phyloP scores from a whole-genome alignment of 495 filamentous ascomycete genomes.

The Hyphodiscus hymeniophilus region DNA sequence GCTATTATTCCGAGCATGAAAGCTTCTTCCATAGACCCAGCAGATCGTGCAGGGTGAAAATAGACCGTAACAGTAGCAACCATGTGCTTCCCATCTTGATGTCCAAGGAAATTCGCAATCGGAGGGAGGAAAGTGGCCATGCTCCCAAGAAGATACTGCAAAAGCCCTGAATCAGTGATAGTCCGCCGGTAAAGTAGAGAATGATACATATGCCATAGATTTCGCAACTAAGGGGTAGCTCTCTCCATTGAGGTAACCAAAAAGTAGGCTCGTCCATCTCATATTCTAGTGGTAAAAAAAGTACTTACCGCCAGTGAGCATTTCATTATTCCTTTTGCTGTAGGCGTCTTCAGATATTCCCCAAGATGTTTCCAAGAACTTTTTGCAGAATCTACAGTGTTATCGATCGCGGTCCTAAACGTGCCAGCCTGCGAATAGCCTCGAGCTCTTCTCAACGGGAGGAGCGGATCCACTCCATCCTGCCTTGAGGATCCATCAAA shows the following conservation, averaged over 20 bases:
- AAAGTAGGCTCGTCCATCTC: too few relatives aligned
- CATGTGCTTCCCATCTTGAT: slow-evolving; percentile 92
- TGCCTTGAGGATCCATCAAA: slow-evolving; percentile 23
- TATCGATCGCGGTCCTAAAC: slow-evolving; percentile 24
- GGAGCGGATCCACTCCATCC: slow-evolving; percentile 1
- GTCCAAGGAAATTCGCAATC: slow-evolving; percentile 64
- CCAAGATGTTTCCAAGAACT: slow-evolving; percentile 24
- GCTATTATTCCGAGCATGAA: slow-evolving; percentile 74
- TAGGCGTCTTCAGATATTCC: slow-evolving; percentile 38
- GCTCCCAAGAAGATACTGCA: slow-evolving; percentile 69
- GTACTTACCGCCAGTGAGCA: slow-evolving; percentile 72
- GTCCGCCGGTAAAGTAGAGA: too few relatives aligned
- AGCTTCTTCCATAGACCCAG: slow-evolving; percentile 87
- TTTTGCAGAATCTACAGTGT: slow-evolving; percentile 17
- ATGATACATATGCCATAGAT: too few relatives aligned
- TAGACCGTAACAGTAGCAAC: slow-evolving; percentile 91
- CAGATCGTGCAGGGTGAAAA: slow-evolving; percentile 88
- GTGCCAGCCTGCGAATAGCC: slow-evolving; percentile 20
- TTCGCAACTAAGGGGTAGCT: too few relatives aligned
- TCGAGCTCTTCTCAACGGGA: slow-evolving; percentile 13
- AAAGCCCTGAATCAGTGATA: too few relatives aligned
- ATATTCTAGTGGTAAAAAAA: too few relatives aligned
- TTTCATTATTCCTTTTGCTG: slow-evolving; percentile 74
- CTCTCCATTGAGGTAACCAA: too few relatives aligned
- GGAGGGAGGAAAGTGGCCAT: slow-evolving; percentile 76